Evolutionary conservation across 2,329 filamentous ascomycete species (phyloP).

Genomic region (Nemania sp.): DNA sequence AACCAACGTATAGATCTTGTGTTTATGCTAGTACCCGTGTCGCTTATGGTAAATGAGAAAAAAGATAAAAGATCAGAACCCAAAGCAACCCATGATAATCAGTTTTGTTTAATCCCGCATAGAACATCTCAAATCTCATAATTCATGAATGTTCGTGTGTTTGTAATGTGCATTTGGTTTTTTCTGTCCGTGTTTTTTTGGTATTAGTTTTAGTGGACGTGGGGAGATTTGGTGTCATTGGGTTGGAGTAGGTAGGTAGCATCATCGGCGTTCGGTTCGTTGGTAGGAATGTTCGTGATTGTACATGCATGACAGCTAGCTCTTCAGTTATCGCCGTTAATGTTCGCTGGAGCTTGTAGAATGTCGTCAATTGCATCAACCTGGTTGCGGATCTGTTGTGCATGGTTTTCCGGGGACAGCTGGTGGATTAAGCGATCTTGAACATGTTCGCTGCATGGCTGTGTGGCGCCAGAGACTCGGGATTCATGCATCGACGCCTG

Average conservation of each 20-base stretch:
- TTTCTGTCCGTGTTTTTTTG: no score
- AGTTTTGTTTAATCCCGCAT: background rate
- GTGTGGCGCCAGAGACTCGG: constrained; percentile 24
- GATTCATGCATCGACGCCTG: constrained; percentile 24
- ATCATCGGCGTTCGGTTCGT: background rate
- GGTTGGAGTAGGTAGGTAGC: no score
- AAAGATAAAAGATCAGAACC: background rate
- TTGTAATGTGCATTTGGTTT: background rate
- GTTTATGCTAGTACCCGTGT: background rate
- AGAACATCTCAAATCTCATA: background rate
- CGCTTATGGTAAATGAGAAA: background rate
- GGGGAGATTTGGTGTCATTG: background rate
- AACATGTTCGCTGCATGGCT: constrained; percentile 22
- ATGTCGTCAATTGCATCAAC: constrained; percentile 10
- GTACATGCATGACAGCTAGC: constrained; percentile 1
- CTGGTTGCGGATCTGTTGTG: constrained; percentile 14
- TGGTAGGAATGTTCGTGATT: background rate
- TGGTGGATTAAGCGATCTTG: constrained; percentile 24
- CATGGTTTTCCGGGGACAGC: constrained; percentile 18
- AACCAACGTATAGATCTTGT: background rate
- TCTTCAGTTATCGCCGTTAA: constrained; percentile 4
- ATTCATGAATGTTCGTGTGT: background rate
- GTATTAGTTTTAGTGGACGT: background rate
- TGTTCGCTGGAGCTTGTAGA: background rate
- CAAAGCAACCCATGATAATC: background rate